Evolutionary conservation across 116 monocot species (phyloP), one percentile per base, ranked within the genome.

Genomic region (Posidonia oceanica): DNA sequence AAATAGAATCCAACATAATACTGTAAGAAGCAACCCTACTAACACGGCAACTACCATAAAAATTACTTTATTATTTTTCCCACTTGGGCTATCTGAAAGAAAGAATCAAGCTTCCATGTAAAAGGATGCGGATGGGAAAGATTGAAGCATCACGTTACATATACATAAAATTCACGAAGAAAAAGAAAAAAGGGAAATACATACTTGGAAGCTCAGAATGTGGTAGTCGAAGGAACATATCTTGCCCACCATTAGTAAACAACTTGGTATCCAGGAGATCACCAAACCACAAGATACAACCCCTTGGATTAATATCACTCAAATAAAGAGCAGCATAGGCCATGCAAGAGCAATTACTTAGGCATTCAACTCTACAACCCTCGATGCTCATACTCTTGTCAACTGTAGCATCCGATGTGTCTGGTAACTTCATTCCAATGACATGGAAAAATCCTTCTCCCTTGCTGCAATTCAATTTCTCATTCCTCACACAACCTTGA

Each of bases 401-500:
- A 18, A 69, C 29, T 5, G 13, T 36, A 5, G 69, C 23, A 29
- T 15, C 29, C 29, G 0, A 15, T 0, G 54, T 63, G 29, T 78
- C 75, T 14, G 78, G 82, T 55, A 78, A 13, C 61, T 70, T 71
- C 56, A 54, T 40, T 0, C 44, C 7, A 0, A 11, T 38, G 22
- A 68, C 61, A 5, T 3, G 4, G 14, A 14, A 12, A 61, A 78
- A 78, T 17, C 68, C 78, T 13, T 80, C 75, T 3, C 54, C 65
- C 18, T 63, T 36, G 15, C 37, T 2, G 42, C 78, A 78, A n/a
- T 77, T 73, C 39, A 71, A n/a, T 16, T 0, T n/a, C n/a, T 23
- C 55, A n/a, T 71, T 48, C 18, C 78, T 37, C 16, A 65, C 67
- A 52, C 78, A 78, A 20, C 82, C 82, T 8, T 37, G 62, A 0